Percentiles rank a stretch among this genome's conserved stretches.
phyloP scores from a whole-genome alignment of 2,329 filamentous ascomycete genomes.

The Fusarium sp. region DNA sequence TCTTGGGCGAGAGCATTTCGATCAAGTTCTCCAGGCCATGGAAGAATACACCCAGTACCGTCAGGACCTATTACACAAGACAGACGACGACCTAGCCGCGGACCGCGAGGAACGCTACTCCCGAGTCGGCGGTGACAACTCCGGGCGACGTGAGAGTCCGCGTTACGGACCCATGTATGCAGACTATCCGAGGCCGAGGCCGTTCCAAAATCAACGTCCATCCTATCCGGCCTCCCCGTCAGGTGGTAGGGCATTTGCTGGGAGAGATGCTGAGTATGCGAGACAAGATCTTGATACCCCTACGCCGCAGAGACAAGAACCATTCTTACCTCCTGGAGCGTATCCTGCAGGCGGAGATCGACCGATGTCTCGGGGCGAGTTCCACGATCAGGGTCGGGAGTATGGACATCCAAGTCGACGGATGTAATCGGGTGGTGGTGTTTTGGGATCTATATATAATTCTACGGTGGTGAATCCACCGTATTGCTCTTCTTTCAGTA shows the following conservation, averaged over 20 bases:
- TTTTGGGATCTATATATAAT: not conserved
- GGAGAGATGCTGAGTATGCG: not conserved
- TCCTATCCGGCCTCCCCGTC: not conserved
- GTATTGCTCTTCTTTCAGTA: too few relatives aligned
- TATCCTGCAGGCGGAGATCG: not conserved
- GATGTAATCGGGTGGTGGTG: not conserved
- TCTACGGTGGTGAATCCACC: rapidly evolving
- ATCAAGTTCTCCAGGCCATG: not conserved
- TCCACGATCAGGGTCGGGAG: not conserved
- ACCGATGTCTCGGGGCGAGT: not conserved
- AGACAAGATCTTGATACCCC: not conserved
- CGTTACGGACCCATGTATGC: not conserved
- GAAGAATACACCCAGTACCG: slow-evolving; percentile 1
- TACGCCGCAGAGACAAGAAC: not conserved
- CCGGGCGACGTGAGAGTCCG: not conserved
- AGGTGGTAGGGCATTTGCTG: not conserved
- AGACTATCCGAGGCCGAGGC: not conserved
- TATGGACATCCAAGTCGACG: not conserved
- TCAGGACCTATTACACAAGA: not conserved
- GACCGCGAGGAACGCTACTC: slow-evolving; percentile 4
- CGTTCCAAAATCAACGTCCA: not conserved
- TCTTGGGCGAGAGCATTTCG: slow-evolving; percentile 2
- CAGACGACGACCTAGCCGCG: slow-evolving; percentile 1
- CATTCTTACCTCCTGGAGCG: not conserved
- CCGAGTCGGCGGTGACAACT: not conserved